phyloP scores from a whole-genome alignment of 2,329 filamentous ascomycete species.

The Teratosphaeria destructans region DNA sequence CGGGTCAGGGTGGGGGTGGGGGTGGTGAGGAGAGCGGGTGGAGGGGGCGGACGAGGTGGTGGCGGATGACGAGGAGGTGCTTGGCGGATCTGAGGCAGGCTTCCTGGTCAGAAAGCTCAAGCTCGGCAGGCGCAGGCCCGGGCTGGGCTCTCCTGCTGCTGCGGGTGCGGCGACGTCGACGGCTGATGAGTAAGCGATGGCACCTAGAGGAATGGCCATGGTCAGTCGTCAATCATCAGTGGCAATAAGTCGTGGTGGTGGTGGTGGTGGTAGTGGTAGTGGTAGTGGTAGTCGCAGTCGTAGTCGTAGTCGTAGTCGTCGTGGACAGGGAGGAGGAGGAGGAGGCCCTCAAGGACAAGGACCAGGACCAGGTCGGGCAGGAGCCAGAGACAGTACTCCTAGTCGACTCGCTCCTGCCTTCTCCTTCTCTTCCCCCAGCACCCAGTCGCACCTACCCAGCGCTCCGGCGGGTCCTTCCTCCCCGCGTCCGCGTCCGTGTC shows the following conservation, averaged over 20 bases:
- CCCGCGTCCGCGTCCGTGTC: not conserved
- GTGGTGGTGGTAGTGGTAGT: too few relatives aligned
- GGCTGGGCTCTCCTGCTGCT: not conserved
- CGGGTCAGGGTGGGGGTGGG: not conserved
- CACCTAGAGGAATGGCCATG: slow-evolving; percentile 13
- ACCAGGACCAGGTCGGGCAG: not conserved
- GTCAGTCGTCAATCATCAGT: not conserved
- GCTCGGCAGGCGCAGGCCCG: not conserved
- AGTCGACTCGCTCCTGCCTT: not conserved
- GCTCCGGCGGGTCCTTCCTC: not conserved
- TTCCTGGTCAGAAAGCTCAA: not conserved
- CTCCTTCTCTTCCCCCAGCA: not conserved
- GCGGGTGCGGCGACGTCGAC: not conserved
- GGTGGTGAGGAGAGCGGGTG: slow-evolving; percentile 1
- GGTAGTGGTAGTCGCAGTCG: too few relatives aligned
- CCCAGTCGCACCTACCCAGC: not conserved
- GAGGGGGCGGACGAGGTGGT: slow-evolving; percentile 1
- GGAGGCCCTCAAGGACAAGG: too few relatives aligned
- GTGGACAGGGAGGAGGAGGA: too few relatives aligned
- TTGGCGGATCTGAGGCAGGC: not conserved
- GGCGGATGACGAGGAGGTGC: not conserved
- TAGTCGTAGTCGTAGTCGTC: too few relatives aligned
- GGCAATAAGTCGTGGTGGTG: too few relatives aligned
- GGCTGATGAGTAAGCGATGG: slow-evolving; percentile 1
- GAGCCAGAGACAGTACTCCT: not conserved